phyloP scores from a whole-genome alignment of 768 basidiomycete genomes.

The Cyathus striatus region DNA sequence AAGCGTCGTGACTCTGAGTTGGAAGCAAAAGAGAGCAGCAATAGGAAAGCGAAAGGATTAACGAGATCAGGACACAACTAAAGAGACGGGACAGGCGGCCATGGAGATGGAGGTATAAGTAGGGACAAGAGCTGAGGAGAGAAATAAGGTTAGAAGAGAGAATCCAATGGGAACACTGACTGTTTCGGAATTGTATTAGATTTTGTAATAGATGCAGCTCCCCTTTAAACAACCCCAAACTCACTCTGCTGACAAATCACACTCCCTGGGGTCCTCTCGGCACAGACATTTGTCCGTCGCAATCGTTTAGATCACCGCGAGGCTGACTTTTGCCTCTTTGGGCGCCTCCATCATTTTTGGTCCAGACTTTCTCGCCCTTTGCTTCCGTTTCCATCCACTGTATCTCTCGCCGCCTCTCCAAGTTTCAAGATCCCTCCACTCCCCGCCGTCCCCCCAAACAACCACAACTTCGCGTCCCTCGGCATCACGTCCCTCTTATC shows the following conservation, averaged over 20 bases:
- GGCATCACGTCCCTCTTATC: constrained; percentile 1
- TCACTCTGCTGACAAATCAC: not conserved
- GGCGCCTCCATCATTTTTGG: too few species aligned
- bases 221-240: not conserved
- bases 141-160: constrained; percentile 9
- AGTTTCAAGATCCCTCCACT: not conserved
- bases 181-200: too few species aligned
- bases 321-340: too few species aligned
- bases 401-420: too few species aligned
- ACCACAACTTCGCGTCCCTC: constrained; percentile 5
- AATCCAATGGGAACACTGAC: too few species aligned
- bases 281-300: too few species aligned
- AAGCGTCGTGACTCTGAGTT: too few species aligned
- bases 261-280: too few species aligned
- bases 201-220: too few species aligned
- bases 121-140: constrained; percentile 18
- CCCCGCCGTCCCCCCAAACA: not conserved
- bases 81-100: constrained; percentile 14
- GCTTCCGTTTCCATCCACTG: too few species aligned
- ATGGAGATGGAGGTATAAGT: constrained; percentile 27
- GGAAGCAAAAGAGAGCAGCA: constrained; percentile 5
- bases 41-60: constrained; percentile 2
- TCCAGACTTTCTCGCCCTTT: too few species aligned
- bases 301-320: not conserved
- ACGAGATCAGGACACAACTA: constrained; percentile 7